phyloP scores from a whole-genome alignment of 768 basidiomycete species.

The Termitomyces sp. region DNA sequence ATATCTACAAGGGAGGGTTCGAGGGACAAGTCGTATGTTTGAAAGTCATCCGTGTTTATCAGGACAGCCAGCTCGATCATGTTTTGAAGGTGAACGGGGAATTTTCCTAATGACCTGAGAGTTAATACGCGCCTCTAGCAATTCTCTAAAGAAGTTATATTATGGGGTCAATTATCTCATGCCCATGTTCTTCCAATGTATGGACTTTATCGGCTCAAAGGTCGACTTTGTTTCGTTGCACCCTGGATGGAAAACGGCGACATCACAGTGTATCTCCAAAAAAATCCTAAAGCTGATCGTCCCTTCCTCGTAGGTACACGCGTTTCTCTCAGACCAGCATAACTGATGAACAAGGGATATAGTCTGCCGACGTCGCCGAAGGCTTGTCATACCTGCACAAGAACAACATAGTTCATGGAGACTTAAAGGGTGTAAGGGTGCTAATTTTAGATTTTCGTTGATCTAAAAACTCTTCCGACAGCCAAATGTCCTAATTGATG shows the following conservation, averaged over 20 bases:
- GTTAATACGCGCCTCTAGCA: neutral
- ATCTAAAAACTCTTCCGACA: neutral
- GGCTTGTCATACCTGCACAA: neutral
- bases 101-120: too few species aligned
- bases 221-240: neutral
- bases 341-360: neutral
- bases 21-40: neutral
- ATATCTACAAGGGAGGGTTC: neutral
- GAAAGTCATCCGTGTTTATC: neutral
- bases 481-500: neutral
- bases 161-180: neutral
- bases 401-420: neutral
- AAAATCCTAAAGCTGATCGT: neutral
- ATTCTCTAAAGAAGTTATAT: neutral
- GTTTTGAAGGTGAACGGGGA: neutral
- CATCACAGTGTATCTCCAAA: neutral
- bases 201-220: neutral
- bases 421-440: neutral
- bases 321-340: neutral
- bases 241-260: conserved; percentile 4
- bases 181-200: conserved; percentile 2
- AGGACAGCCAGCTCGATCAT: neutral
- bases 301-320: neutral
- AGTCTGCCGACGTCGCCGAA: neutral
- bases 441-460: neutral